These are phyloP conservation scores for Penicillium desertorum DNA, from an alignment of 495 filamentous ascomycete species.

Conservation along the genomic window DNA sequence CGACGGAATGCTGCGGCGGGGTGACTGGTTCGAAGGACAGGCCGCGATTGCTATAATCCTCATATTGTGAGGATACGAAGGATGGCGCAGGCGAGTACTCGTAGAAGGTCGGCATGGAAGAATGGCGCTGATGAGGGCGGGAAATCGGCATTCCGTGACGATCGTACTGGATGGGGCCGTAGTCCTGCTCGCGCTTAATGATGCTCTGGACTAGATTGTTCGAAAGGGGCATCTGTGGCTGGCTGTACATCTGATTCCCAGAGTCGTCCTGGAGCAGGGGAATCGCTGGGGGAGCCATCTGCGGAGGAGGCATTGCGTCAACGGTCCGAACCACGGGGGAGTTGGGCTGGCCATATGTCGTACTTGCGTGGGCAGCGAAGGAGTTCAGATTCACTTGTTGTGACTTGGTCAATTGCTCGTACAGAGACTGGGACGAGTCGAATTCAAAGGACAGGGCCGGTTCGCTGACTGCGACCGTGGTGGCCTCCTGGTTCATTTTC, in stretches of 20 bases:
- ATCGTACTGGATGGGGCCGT: constrained; percentile 75
- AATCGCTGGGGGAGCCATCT: constrained; percentile 68
- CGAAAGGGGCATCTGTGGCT: constrained; percentile 57
- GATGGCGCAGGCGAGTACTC: constrained; percentile 98
- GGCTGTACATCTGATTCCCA: constrained; percentile 69
- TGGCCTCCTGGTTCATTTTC: constrained; percentile 98
- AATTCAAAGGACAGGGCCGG: constrained; percentile 98
- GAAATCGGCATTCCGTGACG: constrained; percentile 83
- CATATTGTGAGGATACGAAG: constrained; percentile 93
- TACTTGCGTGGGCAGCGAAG: constrained; percentile 80
- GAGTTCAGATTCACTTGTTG: constrained; percentile 98
- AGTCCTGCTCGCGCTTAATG: constrained; percentile 82
- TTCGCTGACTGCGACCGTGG: constrained; percentile 92
- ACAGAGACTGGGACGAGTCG: constrained; percentile 97
- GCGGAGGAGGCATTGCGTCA: constrained; percentile 82
- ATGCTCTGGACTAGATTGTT: constrained; percentile 62
- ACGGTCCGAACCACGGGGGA: constrained; percentile 86
- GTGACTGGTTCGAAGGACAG: constrained; percentile 96
- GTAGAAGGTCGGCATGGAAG: constrained; percentile 95
- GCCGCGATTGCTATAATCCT: constrained; percentile 95
- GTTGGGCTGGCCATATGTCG: constrained; percentile 76
- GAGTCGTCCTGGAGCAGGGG: constrained; percentile 78
- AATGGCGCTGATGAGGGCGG: constrained; percentile 82
- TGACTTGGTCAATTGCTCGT: constrained; percentile 98
- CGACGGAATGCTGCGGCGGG: constrained; percentile 82